Evolutionary conservation across 306 rosid species (phyloP).

Genomic region (Alnus rubra): DNA sequence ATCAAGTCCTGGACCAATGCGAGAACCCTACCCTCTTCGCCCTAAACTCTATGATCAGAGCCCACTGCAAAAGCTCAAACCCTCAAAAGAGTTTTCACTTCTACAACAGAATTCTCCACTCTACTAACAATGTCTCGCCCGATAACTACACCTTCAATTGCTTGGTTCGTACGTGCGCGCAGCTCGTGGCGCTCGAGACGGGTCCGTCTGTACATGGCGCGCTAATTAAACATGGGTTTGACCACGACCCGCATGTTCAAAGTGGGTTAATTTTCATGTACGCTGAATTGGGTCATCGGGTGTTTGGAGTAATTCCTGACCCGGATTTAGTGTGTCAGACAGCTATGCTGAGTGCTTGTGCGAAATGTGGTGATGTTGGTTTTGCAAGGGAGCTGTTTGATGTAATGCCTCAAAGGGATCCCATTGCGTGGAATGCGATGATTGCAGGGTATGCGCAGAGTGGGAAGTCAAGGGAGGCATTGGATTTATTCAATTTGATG

Average conservation of each 20-base stretch:
- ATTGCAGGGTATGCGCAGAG: constrained; percentile 53
- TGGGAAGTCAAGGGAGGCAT: constrained; percentile 55
- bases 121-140: constrained; percentile 33
- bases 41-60: constrained; percentile 70
- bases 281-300: constrained; percentile 50
- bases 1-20: constrained; percentile 30
- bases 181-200: constrained; percentile 27
- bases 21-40: constrained; percentile 45
- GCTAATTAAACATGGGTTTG: constrained; percentile 44
- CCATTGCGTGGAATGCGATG: constrained; percentile 57
- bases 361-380: constrained; percentile 40
- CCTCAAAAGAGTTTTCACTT: constrained; percentile 51
- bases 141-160: constrained; percentile 62
- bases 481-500: constrained; percentile 51
- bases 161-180: constrained; percentile 48
- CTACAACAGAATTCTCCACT: constrained; percentile 40
- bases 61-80: constrained; percentile 50
- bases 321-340: constrained; percentile 57
- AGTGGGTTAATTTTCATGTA: constrained; percentile 56
- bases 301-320: constrained; percentile 29
- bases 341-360: constrained; percentile 52
- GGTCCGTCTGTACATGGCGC: constrained; percentile 44
- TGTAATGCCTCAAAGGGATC: constrained; percentile 52
- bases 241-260: constrained; percentile 53
- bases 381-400: constrained; percentile 60